phyloP scores from a whole-genome alignment of 176 grass and related monocot species.

The Carex kokanica region DNA sequence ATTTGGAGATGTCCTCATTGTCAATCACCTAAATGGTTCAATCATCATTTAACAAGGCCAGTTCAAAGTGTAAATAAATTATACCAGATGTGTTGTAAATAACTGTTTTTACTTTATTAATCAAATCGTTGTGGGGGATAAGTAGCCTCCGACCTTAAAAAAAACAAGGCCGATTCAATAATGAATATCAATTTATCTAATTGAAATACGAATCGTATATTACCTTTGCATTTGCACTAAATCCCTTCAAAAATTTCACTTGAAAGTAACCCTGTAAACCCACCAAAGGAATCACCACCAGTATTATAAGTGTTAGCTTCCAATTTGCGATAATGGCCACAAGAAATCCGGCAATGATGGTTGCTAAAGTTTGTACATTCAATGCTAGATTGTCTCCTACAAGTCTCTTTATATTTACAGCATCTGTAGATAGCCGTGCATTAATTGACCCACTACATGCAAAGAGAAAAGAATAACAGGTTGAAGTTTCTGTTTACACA shows the following conservation, averaged over 20 bases:
- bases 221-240: constrained; percentile 76
- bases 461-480: constrained; percentile 22
- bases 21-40: background rate
- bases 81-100: no score
- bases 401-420: constrained; percentile 61
- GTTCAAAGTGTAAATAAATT: background rate
- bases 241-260: constrained; percentile 59
- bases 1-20: background rate
- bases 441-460: constrained; percentile 56
- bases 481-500: background rate
- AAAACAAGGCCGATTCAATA: background rate
- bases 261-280: constrained; percentile 61
- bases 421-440: constrained; percentile 74
- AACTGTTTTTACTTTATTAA: no score
- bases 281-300: constrained; percentile 59
- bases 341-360: constrained; percentile 53
- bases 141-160: no score
- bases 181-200: background rate
- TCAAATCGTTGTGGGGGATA: no score
- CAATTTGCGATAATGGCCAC: constrained; percentile 69
- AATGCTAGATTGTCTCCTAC: constrained; percentile 71
- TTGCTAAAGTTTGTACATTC: constrained; percentile 57
- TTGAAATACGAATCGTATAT: background rate
- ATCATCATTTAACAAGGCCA: background rate
- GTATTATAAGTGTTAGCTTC: constrained; percentile 62